Percentiles rank a stretch among this genome's conserved stretches.
These are phyloP conservation scores for Dipteronia dyeriana DNA, from an alignment of 345 rosid genomes.

Conservation along the genomic window DNA sequence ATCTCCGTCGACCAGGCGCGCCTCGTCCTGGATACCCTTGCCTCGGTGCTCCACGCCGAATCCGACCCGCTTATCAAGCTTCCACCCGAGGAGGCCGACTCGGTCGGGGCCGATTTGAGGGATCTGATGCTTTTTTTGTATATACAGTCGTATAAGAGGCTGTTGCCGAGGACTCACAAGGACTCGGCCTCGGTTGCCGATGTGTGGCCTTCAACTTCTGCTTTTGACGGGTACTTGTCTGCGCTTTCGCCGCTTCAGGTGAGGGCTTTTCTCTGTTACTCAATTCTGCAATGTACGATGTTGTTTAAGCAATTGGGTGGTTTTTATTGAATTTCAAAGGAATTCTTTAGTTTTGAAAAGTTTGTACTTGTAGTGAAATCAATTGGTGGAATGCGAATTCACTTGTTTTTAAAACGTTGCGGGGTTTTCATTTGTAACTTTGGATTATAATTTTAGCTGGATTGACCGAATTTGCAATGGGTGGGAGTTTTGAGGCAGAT, in stretches of 20 bases:
- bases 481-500: background rate
- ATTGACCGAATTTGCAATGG: background rate
- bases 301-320: background rate
- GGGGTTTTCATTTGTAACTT: background rate
- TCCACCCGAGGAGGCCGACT: conserved; percentile 51
- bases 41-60: conserved; percentile 81
- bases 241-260: conserved; percentile 99
- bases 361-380: background rate
- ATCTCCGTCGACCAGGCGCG: conserved; percentile 86
- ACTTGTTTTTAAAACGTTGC: background rate
- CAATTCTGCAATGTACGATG: conserved; percentile 11
- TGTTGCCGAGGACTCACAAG: conserved; percentile 88
- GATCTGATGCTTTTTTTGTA: conserved; percentile 87
- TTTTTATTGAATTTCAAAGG: background rate
- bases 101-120: conserved; percentile 76
- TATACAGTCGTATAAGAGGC: conserved; percentile 91
- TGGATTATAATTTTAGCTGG: too few species aligned
- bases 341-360: background rate
- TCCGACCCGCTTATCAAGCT: conserved; percentile 72
- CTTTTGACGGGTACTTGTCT: conserved; percentile 93
- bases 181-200: conserved; percentile 95
- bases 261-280: conserved; percentile 13
- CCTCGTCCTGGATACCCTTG: conserved; percentile 83
- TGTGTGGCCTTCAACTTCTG: conserved; percentile 99
- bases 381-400: background rate